Conservation (phyloP, 805 yeast species). For the Zygoascus ofunaensis region DNA sequence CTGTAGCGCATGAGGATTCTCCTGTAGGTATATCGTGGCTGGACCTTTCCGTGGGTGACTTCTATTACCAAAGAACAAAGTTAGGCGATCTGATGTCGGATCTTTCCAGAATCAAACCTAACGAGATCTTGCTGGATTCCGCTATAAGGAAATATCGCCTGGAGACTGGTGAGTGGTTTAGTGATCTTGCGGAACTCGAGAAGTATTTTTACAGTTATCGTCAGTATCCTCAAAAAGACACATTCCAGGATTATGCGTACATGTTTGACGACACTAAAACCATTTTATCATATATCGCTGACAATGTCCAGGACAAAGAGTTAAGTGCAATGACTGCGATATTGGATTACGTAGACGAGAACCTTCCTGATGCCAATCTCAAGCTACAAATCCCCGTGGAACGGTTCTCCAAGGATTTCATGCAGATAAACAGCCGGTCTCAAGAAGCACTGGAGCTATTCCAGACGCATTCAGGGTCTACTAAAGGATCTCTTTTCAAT, state of each 20-base stretch:
- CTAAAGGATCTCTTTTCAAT: constrained; percentile 63
- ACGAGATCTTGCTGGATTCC: constrained; percentile 54
- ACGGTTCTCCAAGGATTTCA: constrained; percentile 40
- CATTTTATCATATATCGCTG: constrained; percentile 15
- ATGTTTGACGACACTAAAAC: constrained; percentile 32
- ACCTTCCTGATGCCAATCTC: constrained; percentile 58
- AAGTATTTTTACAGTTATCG: constrained; percentile 49
- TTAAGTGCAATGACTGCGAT: constrained; percentile 53
- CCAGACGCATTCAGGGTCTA: constrained; percentile 38
- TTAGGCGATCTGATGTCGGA: constrained; percentile 57
- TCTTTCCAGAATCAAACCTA: constrained; percentile 68
- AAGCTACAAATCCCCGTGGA: constrained; percentile 60
- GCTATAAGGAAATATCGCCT: constrained; percentile 22
- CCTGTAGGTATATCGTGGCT: constrained; percentile 77
- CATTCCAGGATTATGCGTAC: constrained; percentile 30
- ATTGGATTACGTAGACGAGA: constrained; percentile 60
- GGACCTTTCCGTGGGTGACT: constrained; percentile 77
- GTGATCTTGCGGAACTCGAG: constrained; percentile 41
- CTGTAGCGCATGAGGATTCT: constrained; percentile 19
- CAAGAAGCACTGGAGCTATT: constrained; percentile 48
- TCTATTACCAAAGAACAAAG: constrained; percentile 57
- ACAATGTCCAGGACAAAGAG: constrained; percentile 29
- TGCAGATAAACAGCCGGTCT: constrained; percentile 63
- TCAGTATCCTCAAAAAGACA: constrained; percentile 33
- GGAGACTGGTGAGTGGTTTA: constrained; percentile 44